Percentiles rank a stretch among this genome's conserved stretches.
Conservation (phyloP, 371 early-diverging fungal species). For the Saksenaea vasiformis region DNA sequence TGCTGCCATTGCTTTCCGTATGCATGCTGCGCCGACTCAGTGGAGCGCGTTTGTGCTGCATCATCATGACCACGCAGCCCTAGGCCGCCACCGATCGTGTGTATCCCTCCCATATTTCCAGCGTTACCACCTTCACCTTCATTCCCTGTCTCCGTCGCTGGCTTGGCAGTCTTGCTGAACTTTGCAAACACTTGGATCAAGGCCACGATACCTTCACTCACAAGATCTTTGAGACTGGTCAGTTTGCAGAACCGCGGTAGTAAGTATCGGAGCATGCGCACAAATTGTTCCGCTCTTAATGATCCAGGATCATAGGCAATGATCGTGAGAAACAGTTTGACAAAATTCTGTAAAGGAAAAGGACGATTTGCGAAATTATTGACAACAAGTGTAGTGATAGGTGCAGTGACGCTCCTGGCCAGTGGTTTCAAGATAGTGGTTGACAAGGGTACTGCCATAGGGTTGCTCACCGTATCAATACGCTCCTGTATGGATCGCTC, state of each 20-base stretch:
- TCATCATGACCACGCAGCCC: slow-evolving; percentile 6
- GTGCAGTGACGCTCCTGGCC: slow-evolving; percentile 35
- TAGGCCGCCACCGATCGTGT: slow-evolving; percentile 2
- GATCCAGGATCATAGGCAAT: slow-evolving; percentile 71
- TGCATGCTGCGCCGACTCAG: slow-evolving; percentile 43
- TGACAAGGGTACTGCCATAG: slow-evolving; percentile 38
- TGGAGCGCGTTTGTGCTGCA: slow-evolving; percentile 6
- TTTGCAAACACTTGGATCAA: slow-evolving; percentile 56
- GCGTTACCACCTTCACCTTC: background rate
- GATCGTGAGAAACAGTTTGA: slow-evolving; percentile 65
- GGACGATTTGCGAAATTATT: slow-evolving; percentile 37
- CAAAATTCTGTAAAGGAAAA: slow-evolving; percentile 55
- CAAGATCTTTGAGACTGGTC: slow-evolving; percentile 29
- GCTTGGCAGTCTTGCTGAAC: slow-evolving; percentile 57
- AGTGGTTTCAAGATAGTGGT: slow-evolving; percentile 45
- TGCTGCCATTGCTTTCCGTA: slow-evolving; percentile 73
- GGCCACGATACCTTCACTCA: slow-evolving; percentile 58
- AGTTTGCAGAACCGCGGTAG: slow-evolving; percentile 46
- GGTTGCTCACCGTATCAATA: slow-evolving; percentile 46
- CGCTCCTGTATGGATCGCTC: slow-evolving; percentile 47
- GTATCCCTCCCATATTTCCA: background rate
- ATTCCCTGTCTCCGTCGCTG: slow-evolving; percentile 10
- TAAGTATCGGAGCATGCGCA: slow-evolving; percentile 49
- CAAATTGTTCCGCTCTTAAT: slow-evolving; percentile 68
- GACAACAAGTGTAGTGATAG: slow-evolving; percentile 34